Evolutionary conservation across 2,329 filamentous ascomycete species (phyloP).

Genomic region (Phoma herbarum): DNA sequence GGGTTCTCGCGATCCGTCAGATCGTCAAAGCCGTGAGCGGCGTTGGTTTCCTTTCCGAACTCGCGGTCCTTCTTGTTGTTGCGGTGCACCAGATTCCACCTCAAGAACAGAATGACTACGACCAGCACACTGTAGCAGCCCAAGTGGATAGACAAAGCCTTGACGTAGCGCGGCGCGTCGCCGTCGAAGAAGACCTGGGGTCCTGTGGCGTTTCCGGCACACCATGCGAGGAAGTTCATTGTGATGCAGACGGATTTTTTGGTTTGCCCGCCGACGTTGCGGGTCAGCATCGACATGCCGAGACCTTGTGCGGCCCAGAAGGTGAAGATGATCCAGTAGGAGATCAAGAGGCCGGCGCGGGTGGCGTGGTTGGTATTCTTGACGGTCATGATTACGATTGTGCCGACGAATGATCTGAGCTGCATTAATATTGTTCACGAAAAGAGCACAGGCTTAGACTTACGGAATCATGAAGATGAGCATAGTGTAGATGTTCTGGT

Average conservation of each 20-base stretch:
- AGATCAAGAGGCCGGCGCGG: constrained; percentile 73
- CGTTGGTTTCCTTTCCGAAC: constrained; percentile 44
- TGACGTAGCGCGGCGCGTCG: constrained; percentile 72
- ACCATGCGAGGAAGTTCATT: constrained; percentile 75
- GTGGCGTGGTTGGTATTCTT: constrained; percentile 65
- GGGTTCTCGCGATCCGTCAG: constrained; percentile 69
- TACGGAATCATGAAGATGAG: constrained; percentile 71
- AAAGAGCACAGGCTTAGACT: constrained; percentile 37
- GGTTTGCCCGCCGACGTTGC: constrained; percentile 76
- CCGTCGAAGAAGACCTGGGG: constrained; percentile 53
- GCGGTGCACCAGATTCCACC: constrained; percentile 65
- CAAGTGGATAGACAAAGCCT: constrained; percentile 73
- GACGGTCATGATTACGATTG: constrained; percentile 75
- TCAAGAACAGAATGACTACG: constrained; percentile 64
- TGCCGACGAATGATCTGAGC: constrained; percentile 72
- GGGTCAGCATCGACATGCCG: constrained; percentile 71
- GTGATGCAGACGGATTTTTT: constrained; percentile 75
- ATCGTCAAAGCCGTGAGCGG: constrained; percentile 67
- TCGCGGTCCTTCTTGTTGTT: constrained; percentile 66
- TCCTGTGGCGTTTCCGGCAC: constrained; percentile 72
- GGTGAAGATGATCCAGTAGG: constrained; percentile 78
- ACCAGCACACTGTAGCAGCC: constrained; percentile 72
- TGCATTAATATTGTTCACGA: neutral
- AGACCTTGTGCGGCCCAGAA: constrained; percentile 80
- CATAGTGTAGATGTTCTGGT: constrained; percentile 76